Percentiles rank a stretch among this genome's conserved stretches.
phyloP scores from a whole-genome alignment of 2,329 filamentous ascomycete genomes.

The Stagonosporopsis vannaccii region DNA sequence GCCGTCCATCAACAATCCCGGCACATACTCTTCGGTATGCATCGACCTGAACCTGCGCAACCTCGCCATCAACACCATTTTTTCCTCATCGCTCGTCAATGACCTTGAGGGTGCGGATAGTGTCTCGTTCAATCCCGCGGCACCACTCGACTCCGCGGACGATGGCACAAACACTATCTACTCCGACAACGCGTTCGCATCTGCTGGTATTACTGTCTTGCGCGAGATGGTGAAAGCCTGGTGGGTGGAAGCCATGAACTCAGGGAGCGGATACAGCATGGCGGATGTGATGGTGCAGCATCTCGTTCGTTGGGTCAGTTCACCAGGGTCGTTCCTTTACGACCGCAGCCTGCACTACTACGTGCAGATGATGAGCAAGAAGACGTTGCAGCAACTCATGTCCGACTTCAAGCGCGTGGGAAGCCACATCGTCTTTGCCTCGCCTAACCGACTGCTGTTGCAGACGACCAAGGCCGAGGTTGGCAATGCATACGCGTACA shows the following conservation, averaged over 20 bases:
- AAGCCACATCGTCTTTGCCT: constrained; percentile 95
- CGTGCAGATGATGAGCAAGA: constrained; percentile 97
- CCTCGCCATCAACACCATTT: constrained; percentile 94
- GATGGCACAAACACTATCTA: constrained; percentile 75
- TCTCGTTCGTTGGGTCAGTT: constrained; percentile 94
- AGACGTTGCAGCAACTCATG: constrained; percentile 97
- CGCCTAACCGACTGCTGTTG: constrained; percentile 83
- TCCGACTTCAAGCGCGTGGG: constrained; percentile 94
- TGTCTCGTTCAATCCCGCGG: constrained; percentile 81
- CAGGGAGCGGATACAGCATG: constrained; percentile 73
- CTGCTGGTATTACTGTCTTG: constrained; percentile 86
- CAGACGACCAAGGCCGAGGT: constrained; percentile 98
- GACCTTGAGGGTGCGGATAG: constrained; percentile 91
- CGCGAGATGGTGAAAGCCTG: constrained; percentile 98
- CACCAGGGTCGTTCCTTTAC: constrained; percentile 86
- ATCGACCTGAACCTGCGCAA: constrained; percentile 95
- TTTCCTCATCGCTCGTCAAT: constrained; percentile 95
- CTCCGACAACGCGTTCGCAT: constrained; percentile 91
- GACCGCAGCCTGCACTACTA: constrained; percentile 95
- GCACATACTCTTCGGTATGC: constrained; percentile 94
- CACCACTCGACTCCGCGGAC: constrained; percentile 62
- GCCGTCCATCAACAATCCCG: constrained; percentile 91
- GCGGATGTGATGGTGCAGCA: constrained; percentile 98
- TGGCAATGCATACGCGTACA: constrained; percentile 94
- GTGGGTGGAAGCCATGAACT: constrained; percentile 93